phyloP scores from a whole-genome alignment of 768 basidiomycete genomes.

The Strobilomyces echinocephalus region DNA sequence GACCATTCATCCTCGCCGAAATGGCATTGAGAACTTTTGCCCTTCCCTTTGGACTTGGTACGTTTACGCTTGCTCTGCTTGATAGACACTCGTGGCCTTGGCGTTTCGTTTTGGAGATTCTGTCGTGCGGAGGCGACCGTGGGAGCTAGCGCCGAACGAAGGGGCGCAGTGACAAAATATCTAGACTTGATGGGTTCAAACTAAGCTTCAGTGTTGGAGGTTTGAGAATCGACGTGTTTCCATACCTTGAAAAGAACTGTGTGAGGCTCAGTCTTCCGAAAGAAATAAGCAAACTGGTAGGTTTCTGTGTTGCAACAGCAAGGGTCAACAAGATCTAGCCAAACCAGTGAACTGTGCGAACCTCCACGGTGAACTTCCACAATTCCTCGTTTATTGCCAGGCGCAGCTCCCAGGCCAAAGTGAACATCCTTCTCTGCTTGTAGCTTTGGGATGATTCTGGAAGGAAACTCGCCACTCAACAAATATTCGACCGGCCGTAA shows the following conservation, averaged over 20 bases:
- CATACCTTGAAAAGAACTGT: constrained; percentile 78
- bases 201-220: background rate
- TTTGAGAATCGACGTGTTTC: background rate
- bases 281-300: constrained; percentile 90
- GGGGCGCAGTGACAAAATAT: constrained; percentile 34
- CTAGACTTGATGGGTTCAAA: constrained; percentile 33
- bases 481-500: background rate
- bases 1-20: constrained; percentile 24
- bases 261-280: constrained; percentile 78
- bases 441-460: constrained; percentile 66
- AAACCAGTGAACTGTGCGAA: constrained; percentile 23
- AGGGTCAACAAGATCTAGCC: constrained; percentile 1
- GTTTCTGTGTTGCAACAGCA: constrained; percentile 45
- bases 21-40: constrained; percentile 23
- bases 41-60: constrained; percentile 39
- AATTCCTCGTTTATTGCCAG: constrained; percentile 58
- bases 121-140: constrained; percentile 8
- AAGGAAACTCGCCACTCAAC: background rate
- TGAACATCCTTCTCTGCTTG: constrained; percentile 51
- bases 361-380: constrained; percentile 86
- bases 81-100: constrained; percentile 11
- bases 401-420: constrained; percentile 33
- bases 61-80: constrained; percentile 27
- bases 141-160: constrained; percentile 18
- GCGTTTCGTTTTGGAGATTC: constrained; percentile 16